These are phyloP conservation scores for Candida sojae DNA, from an alignment of 1,139 yeast species.

Conservation along the genomic window DNA sequence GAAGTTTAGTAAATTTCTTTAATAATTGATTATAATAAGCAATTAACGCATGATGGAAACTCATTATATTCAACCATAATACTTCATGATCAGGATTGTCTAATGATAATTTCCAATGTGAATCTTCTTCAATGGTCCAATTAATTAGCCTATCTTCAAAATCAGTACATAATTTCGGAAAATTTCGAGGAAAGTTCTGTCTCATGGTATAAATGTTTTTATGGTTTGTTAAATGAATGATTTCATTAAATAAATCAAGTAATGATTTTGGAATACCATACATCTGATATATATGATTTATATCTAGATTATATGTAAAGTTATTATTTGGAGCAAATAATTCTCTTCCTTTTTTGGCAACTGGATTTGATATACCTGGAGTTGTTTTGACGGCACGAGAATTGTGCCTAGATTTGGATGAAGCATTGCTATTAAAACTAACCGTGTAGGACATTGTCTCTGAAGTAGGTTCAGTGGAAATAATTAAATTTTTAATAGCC, in stretches of 20 bases:
- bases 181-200: constrained; percentile 52
- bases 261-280: constrained; percentile 52
- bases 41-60: constrained; percentile 46
- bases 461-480: constrained; percentile 12
- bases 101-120: constrained; percentile 37
- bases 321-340: constrained; percentile 8
- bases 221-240: constrained; percentile 52
- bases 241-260: constrained; percentile 44
- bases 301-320: constrained; percentile 12
- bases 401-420: constrained; percentile 11
- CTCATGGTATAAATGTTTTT: constrained; percentile 48
- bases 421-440: constrained; percentile 21
- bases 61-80: constrained; percentile 34
- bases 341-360: background rate
- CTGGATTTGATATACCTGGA: background rate
- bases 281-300: constrained; percentile 37
- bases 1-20: constrained; percentile 33
- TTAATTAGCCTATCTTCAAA: constrained; percentile 48
- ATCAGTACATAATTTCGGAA: constrained; percentile 57
- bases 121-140: constrained; percentile 39
- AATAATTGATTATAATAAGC: constrained; percentile 49
- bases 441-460: constrained; percentile 26
- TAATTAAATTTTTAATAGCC: constrained; percentile 18
- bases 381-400: constrained; percentile 1
- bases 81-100: constrained; percentile 34